A percentile compares a stretch with the other conserved stretches of the same genome.
Evolutionary conservation across 352 stramenopile genomes (phyloP).

Genomic region (Globisporangium middletonii): DNA sequence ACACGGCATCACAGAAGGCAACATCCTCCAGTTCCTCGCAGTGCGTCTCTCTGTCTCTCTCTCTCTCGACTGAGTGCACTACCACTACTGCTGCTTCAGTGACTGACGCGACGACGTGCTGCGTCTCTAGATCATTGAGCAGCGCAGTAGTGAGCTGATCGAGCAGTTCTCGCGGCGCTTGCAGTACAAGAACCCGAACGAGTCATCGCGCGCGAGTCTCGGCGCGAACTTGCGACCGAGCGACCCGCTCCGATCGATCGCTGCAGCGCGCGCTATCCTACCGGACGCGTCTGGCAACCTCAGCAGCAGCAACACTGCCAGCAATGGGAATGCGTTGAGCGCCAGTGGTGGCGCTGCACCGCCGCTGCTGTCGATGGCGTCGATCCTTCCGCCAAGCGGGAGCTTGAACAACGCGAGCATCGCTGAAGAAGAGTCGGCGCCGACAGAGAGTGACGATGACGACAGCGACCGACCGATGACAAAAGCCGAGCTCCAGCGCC

Average conservation of each 20-base stretch:
- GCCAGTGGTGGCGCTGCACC: constrained; percentile 3
- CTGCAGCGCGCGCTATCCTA: constrained; percentile 37
- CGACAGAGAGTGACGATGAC: constrained; percentile 53
- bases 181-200: constrained; percentile 60
- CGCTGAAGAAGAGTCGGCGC: constrained; percentile 34
- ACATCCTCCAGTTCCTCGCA: constrained; percentile 77
- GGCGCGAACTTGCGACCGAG: constrained; percentile 62
- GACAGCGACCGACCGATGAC: constrained; percentile 58
- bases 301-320: not conserved
- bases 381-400: constrained; percentile 4
- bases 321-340: constrained; percentile 2
- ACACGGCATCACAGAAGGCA: constrained; percentile 75
- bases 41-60: constrained; percentile 16
- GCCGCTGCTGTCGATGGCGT: constrained; percentile 9
- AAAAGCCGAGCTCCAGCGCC: constrained; percentile 53
- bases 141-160: constrained; percentile 73
- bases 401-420: constrained; percentile 24
- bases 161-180: constrained; percentile 68
- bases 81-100: too few species aligned
- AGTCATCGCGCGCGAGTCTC: constrained; percentile 44
- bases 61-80: not conserved
- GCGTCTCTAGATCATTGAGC: constrained; percentile 61
- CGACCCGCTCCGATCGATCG: constrained; percentile 51
- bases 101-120: not conserved
- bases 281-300: constrained; percentile 20